Evolutionary conservation across 2,329 filamentous ascomycete species (phyloP).

Genomic region (Pyrenophora tritici-repentis): DNA sequence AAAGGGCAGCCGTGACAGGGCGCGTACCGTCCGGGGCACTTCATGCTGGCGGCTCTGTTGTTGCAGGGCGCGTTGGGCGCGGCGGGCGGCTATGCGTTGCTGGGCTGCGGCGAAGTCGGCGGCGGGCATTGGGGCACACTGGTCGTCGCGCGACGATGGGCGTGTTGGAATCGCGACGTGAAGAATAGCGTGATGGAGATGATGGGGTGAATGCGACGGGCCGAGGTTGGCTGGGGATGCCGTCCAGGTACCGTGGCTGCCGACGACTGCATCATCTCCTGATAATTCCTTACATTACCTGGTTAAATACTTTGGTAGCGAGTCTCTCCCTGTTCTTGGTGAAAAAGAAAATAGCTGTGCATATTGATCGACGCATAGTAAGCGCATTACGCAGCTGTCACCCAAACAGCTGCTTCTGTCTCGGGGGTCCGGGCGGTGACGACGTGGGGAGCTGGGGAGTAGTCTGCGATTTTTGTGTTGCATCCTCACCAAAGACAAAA

Average conservation of each 20-base stretch:
- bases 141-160: slow-evolving; percentile 5
- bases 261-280: neutral
- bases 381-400: neutral
- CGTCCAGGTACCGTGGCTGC: slow-evolving; percentile 1
- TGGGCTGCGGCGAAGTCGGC: slow-evolving; percentile 87
- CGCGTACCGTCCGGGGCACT: slow-evolving; percentile 51
- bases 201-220: slow-evolving; percentile 16
- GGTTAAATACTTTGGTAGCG: no score
- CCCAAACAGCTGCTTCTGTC: neutral
- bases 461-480: neutral
- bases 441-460: slow-evolving; percentile 29
- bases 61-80: slow-evolving; percentile 73
- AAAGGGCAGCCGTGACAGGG: slow-evolving; percentile 49
- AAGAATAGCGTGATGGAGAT: slow-evolving; percentile 19
- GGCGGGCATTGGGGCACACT: slow-evolving; percentile 46
- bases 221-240: slow-evolving; percentile 33
- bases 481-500: slow-evolving; percentile 6
- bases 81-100: slow-evolving; percentile 80
- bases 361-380: neutral
- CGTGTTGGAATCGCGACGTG: neutral
- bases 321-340: neutral
- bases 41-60: slow-evolving; percentile 55
- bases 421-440: slow-evolving; percentile 21
- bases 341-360: no score
- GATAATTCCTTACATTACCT: no score